Evolutionary conservation across 164 flowering plant genomes (phyloP), one percentile per base, ranked within the genome.

Genomic region (Protea cynaroides): DNA sequence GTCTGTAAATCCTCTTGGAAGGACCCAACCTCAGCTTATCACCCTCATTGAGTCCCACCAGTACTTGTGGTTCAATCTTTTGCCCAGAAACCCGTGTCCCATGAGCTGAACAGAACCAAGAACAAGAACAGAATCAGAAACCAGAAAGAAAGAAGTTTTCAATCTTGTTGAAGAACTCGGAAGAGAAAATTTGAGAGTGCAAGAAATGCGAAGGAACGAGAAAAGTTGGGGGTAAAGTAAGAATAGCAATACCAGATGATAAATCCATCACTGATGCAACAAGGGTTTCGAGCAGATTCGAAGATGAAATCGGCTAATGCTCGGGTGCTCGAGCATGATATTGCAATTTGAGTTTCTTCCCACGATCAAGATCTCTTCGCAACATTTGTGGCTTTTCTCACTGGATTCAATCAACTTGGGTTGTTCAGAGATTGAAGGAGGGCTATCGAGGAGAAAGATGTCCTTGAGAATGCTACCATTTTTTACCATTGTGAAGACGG

Each of bases 221-320:
- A 61, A 57, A 65, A 19, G 23, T 8, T 43, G 17, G 37, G 43
- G 44, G 8, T 6, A 0, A 40, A 14, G 3, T 1, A 21, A 25
- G 56, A 24, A 54, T 15, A 65, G 38, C 44, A 21, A 34, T 76
- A 91, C 99, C 94, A n/a, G 99, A 94, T 0, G 89, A 79, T 38
- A 91, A 75, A 65, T 94, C 97, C n/a, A 74, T 65, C 25, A 94
- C 80, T 29, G 74, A 80, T 75, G 77, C 22, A 65, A 68, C 1
- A 77, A 76, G 29, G 95, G 84, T 5, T 72, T 70, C 1, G 82
- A 83, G 61, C 62, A 69, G 62, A 95, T 84, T 38, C 74, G 81
- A 67, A 95, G 89, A 76, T 95, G 99, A 69, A 87, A 92, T 69
- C 97, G 75, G 75, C 97, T 95, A 68, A 95, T 82, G 74, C 99